Evolutionary conservation across 208 protist genomes (phyloP), one percentile per base, ranked within the genome.

Genomic region (Crithidia mellificae): DNA sequence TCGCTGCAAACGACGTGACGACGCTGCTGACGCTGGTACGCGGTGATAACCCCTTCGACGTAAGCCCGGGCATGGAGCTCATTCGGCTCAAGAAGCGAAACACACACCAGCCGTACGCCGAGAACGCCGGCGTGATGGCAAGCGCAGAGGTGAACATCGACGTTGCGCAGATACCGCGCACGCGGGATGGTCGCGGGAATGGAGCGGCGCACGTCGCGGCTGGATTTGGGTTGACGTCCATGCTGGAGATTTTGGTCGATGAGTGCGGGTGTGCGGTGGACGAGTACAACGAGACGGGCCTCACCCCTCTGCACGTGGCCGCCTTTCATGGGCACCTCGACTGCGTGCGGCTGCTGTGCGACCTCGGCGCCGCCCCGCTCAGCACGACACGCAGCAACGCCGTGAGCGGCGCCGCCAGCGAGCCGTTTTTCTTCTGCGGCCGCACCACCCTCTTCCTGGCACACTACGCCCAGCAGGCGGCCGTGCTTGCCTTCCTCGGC

Each of bases 21-120:
- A 73, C 61, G n/a, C 44, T 91, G 27, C 68, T 83, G 41, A 88
- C 79, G 22, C 20, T 75, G 4, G 69, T 91, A 19, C 68, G 67
- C 25, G 80, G 79, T 15, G 77, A 88, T 12, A 88, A 91, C 46
- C 81, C 80, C 3, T 86, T 84, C 50, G 85, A 91, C 59, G 59
- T 78, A 14, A 91, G 81, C 36, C 85, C 81, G 7, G 85, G 85
- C 54, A 83, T 85, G 51, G 49, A 84, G 70, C 58, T 74, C 27
- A 84, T 87, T 20, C 56, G 80, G 5, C 57, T 80, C 49, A 71
- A 78, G 39, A 68, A 67, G 59, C 24, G 49, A 17, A 46, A 47
- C 14, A 52, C 65, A 19, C 41, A 14, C 2, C 68, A 74, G 19
- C 68, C 61, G 14, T 50, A 76, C 24, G 56, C 73, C 2, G 68